Evolutionary conservation across 228 moss, liverwort and hornwort genomes (phyloP), one percentile per base, ranked within the genome.

Genomic region (Sphagnum fallax): DNA sequence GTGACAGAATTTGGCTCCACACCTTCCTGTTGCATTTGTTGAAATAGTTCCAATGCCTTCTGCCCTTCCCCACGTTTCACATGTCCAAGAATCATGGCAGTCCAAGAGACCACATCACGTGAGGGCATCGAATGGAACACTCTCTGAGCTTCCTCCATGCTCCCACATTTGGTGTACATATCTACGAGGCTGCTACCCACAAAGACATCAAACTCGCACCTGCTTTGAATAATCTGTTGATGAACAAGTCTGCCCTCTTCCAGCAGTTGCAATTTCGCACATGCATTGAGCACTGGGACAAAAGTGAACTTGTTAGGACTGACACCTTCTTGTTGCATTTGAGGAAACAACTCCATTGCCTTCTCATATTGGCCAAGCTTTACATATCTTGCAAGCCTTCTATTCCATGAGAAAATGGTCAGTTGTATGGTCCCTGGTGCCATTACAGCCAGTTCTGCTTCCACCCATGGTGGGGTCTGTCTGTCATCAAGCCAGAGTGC

Each of bases 121-220:
- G 61, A 16, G 8, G 50, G 11, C 32, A 71, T 32, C 13, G 55
- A 61, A 51, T 71, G 50, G 62, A 71, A 71, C 49, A 71, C 47
- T 49, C 48, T 4, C 6, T 62, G 50, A 49, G 70, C 70, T 5
- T 71, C 70, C 51, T 11, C 14, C 5, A 71, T 3, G 51, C 62
- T 63, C 47, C 63, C 70, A 71, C 70, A 71, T 15, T 63, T 71
- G 0, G 59, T n/a, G 51, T 71, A 71, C 60, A 71, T 63, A 10
- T 71, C 49, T 16, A 71, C 16, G 5, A 71, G 47, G 62, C 51
- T 71, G 48, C 62, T 68, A 8, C 52, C 52, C 6, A 69, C 62
- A 63, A 16, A 69, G 6, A 8, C 50, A 12, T 64, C 52, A 9
- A 9, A 14, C 50, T 60, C 62, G 32, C 60, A 5, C 11, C 15